Evolutionary conservation across 768 basidiomycete genomes (phyloP).

Genomic region (Lentinula boryana): DNA sequence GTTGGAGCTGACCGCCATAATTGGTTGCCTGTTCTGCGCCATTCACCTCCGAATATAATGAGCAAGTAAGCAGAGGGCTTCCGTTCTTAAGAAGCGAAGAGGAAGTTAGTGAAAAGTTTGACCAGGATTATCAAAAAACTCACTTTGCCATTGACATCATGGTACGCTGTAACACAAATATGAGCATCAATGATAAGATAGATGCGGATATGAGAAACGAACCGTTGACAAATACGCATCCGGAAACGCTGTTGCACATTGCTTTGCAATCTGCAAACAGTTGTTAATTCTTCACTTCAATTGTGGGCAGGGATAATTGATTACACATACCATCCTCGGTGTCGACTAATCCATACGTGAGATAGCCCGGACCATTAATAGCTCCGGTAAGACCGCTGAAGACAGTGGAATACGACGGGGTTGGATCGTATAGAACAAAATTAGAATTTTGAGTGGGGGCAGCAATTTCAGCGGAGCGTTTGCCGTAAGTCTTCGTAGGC

Average conservation of each 20-base stretch:
- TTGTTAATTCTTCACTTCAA: conserved; percentile 10
- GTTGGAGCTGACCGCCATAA: no score
- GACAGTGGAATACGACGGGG: conserved; percentile 11
- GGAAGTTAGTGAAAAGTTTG: background rate
- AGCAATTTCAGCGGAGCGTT: background rate
- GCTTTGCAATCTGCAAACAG: no score
- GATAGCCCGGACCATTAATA: conserved; percentile 24
- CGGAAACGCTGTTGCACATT: conserved; percentile 13
- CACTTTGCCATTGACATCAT: conserved; percentile 31
- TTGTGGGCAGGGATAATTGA: conserved; percentile 23
- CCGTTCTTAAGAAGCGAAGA: conserved; percentile 18
- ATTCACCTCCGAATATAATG: no score
- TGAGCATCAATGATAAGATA: background rate
- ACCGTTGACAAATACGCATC: conserved; percentile 27
- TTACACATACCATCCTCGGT: conserved; percentile 19
- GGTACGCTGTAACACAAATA: conserved; percentile 16
- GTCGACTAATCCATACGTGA: conserved; percentile 30
- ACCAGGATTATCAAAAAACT: no score
- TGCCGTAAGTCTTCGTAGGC: background rate
- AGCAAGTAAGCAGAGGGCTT: conserved; percentile 24
- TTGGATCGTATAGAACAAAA: background rate
- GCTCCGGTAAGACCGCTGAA: conserved; percentile 21
- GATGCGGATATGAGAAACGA: conserved; percentile 8
- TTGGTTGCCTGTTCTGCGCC: no score
- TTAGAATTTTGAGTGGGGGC: no score